Evolutionary conservation across 768 basidiomycete genomes (phyloP), one percentile per base, ranked within the genome.

Genomic region (Phlebiopsis flavidoalba): DNA sequence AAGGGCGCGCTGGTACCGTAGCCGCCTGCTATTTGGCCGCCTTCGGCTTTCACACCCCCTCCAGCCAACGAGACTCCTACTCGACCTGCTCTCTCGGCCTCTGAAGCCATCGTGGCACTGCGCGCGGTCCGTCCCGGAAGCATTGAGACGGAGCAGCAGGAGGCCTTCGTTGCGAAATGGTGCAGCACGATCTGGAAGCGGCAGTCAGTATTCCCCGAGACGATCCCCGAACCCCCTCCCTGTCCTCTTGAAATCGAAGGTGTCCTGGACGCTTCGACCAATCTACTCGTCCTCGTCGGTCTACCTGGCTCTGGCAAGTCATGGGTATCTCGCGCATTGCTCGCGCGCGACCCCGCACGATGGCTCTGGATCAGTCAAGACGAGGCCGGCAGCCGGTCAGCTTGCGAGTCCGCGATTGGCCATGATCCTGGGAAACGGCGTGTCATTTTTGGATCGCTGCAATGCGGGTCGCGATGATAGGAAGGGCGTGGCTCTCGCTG

Each of bases 281-380:
- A 84, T 59, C 68, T 87, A 7, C 73, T 83, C 65, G 59, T 86
- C 12, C 71, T 86, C n/a, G 82, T 85, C 6, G 84, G 85, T 8
- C 77, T 85, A 2, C 83, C 85, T 1, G 85, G 85, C 2, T 81
- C 84, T 0, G 85, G 84, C 22, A 86, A 86, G 67, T 80, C 83
- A 0, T 82, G 79, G 77, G 76, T 85, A 57, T 74, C 80, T 0
- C 74, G 75, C n/a, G 73, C 79, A 0, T 69, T 86, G 21, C 63
- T 79, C 0, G 75, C 77, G 2, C 74, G 84, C 14, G 73, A 82
- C 57, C 74, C 76, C 3, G 64, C 61, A 3, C 70, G 71, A 0
- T 85, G 81, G 81, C 72, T 66, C 8, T 69, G 72, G 43, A 77
- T 86, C 47, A 83, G 81, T 1, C 83, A 85, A 67, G 86, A 87